These are phyloP conservation scores for Vanderwaltozyma yarrowii DNA, from an alignment of 805 yeast genomes.

Conservation along the genomic window DNA sequence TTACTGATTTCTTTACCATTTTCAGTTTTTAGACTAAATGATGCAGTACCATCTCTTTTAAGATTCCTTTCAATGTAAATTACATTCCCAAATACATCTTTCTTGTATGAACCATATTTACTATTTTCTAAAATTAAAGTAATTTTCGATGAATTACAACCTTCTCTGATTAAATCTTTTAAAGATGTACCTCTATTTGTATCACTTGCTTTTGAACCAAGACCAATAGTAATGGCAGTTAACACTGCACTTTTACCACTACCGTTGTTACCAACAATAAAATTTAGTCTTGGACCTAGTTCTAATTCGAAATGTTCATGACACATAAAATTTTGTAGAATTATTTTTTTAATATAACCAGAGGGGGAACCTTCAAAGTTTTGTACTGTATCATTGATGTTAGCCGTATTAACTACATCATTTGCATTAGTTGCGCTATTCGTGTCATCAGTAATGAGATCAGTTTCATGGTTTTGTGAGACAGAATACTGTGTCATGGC, in stretches of 20 bases:
- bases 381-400: too few species aligned
- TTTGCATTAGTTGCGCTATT: too few species aligned
- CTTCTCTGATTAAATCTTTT: conserved; percentile 66
- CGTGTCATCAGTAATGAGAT: too few species aligned
- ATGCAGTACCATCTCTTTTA: conserved; percentile 39
- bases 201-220: conserved; percentile 81
- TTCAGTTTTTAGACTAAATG: conserved; percentile 46
- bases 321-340: conserved; percentile 75
- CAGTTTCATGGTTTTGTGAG: neutral
- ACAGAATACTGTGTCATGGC: conserved; percentile 22
- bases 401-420: too few species aligned
- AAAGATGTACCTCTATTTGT: conserved; percentile 76
- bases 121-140: conserved; percentile 53
- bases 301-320: conserved; percentile 70
- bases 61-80: conserved; percentile 65
- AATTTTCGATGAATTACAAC: conserved; percentile 58
- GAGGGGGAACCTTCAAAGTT: conserved; percentile 25
- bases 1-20: conserved; percentile 44
- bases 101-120: conserved; percentile 56
- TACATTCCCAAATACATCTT: conserved; percentile 53
- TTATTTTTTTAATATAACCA: conserved; percentile 59
- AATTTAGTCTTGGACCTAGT: conserved; percentile 72
- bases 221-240: conserved; percentile 77
- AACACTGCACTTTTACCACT: conserved; percentile 84
- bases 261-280: conserved; percentile 85